These are phyloP conservation scores for Malus hybrid DNA, from an alignment of 331 rosid genomes.

Conservation along the genomic window DNA sequence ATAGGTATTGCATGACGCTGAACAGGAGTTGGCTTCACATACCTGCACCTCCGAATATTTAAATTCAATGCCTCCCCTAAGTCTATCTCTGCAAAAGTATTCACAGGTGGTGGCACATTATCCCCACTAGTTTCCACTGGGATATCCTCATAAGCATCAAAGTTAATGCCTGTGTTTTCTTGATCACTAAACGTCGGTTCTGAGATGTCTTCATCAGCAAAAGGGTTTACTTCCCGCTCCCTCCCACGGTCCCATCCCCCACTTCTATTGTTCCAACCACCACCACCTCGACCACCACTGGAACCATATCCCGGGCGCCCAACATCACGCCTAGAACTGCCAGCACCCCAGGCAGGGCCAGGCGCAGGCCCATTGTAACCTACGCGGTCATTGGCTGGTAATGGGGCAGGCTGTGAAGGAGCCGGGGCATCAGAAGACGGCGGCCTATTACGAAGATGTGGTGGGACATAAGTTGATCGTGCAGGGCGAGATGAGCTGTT, in stretches of 20 bases:
- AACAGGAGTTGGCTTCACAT: slow-evolving; percentile 85
- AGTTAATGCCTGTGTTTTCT: slow-evolving; percentile 64
- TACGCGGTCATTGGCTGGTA: slow-evolving; percentile 19
- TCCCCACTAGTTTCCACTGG: slow-evolving; percentile 83
- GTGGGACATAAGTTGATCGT: slow-evolving; percentile 61
- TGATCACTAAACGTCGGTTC: slow-evolving; percentile 31
- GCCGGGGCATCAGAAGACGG: slow-evolving; percentile 35
- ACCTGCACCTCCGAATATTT: slow-evolving; percentile 71
- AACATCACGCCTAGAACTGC: slow-evolving; percentile 32
- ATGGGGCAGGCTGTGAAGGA: slow-evolving; percentile 17
- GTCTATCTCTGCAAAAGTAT: slow-evolving; percentile 70
- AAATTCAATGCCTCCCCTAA: slow-evolving; percentile 66
- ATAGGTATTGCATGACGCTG: slow-evolving; percentile 83
- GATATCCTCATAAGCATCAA: slow-evolving; percentile 82
- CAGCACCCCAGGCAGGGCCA: slow-evolving; percentile 31
- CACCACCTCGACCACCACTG: slow-evolving; percentile 12
- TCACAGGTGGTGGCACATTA: slow-evolving; percentile 66
- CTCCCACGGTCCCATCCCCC: slow-evolving; percentile 56
- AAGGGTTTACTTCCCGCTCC: slow-evolving; percentile 66
- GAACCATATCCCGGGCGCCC: slow-evolving; percentile 41
- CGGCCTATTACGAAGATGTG: slow-evolving; percentile 66
- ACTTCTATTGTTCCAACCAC: slow-evolving; percentile 46
- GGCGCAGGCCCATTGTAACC: slow-evolving; percentile 33
- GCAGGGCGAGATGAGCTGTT: slow-evolving; percentile 25
- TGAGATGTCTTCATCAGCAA: slow-evolving; percentile 35